Percentiles rank a stretch among this genome's conserved stretches.
phyloP scores from a whole-genome alignment of 306 rosid species.

The Senna tora region DNA sequence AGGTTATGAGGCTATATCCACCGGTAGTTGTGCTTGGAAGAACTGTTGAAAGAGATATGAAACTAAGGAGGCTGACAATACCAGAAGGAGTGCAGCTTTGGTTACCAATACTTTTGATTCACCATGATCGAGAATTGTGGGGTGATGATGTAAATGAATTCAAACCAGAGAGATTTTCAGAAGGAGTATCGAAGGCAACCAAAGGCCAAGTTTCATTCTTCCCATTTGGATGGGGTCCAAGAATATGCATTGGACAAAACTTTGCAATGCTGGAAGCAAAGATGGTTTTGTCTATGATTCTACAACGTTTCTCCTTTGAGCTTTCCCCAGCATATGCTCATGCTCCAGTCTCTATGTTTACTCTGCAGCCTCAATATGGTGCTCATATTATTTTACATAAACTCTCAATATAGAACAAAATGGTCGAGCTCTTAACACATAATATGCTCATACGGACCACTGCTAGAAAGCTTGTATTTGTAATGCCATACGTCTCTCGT shows the following conservation, averaged over 20 bases:
- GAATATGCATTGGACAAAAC: slow-evolving; percentile 66
- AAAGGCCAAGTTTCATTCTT: slow-evolving; percentile 43
- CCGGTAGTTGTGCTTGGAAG: slow-evolving; percentile 11
- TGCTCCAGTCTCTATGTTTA: slow-evolving; percentile 21
- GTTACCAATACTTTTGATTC: slow-evolving; percentile 45
- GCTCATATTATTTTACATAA: slow-evolving; percentile 44
- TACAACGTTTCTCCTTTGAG: slow-evolving; percentile 51
- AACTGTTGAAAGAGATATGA: slow-evolving; percentile 25
- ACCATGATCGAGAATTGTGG: slow-evolving; percentile 54
- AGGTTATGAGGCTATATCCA: slow-evolving; percentile 65
- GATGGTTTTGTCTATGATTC: slow-evolving; percentile 41
- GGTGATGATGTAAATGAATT: slow-evolving; percentile 61
- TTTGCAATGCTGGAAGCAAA: slow-evolving; percentile 51
- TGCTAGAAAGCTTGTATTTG: background rate
- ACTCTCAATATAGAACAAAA: background rate
- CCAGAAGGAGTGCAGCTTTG: slow-evolving; percentile 45
- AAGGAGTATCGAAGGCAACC: slow-evolving; percentile 57
- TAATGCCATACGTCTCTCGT: background rate
- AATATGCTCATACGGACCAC: background rate
- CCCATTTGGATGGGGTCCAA: slow-evolving; percentile 71
- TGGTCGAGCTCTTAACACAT: background rate
- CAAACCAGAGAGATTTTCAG: slow-evolving; percentile 64
- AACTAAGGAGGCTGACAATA: slow-evolving; percentile 45
- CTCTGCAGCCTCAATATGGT: slow-evolving; percentile 46
- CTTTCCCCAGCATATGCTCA: slow-evolving; percentile 50